Percentiles rank a stretch among this genome's conserved stretches.
These are phyloP conservation scores for Alternaria burnsii DNA, from an alignment of 2,329 filamentous ascomycete genomes.

Conservation along the genomic window DNA sequence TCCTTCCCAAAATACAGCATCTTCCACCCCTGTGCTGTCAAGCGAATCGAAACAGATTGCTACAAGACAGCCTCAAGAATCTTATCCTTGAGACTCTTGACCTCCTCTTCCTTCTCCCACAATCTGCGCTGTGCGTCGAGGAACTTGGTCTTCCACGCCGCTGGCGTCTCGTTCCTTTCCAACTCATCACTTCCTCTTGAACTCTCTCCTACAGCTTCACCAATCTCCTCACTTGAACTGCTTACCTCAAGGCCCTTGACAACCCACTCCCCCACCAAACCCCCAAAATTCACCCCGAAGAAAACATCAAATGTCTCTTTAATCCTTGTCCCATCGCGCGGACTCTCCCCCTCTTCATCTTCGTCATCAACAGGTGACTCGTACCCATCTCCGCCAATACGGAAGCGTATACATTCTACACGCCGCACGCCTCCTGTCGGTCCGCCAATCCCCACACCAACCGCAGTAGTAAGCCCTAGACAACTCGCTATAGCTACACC, in stretches of 20 bases:
- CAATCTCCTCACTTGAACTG: background rate
- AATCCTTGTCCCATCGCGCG: slow-evolving; percentile 22
- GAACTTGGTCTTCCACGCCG: slow-evolving; percentile 48
- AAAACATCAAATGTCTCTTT: slow-evolving; percentile 56
- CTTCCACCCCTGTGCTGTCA: background rate
- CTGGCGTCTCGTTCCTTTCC: slow-evolving; percentile 23
- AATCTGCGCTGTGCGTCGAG: slow-evolving; percentile 45
- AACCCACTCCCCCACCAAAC: slow-evolving; percentile 54
- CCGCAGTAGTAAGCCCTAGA: slow-evolving; percentile 46
- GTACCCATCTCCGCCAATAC: slow-evolving; percentile 52
- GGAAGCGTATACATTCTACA: slow-evolving; percentile 54
- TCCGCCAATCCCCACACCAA: slow-evolving; percentile 51
- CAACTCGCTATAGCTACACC: slow-evolving; percentile 55
- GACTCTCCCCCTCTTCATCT: slow-evolving; percentile 37
- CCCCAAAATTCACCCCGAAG: slow-evolving; percentile 54
- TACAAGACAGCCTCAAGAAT: slow-evolving; percentile 52
- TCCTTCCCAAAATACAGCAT: too few species aligned
- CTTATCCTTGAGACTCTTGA: slow-evolving; percentile 46
- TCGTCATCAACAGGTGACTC: slow-evolving; percentile 54
- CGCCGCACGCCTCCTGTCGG: slow-evolving; percentile 47
- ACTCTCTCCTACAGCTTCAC: slow-evolving; percentile 5
- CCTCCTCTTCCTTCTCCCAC: slow-evolving; percentile 48
- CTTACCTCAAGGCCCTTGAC: slow-evolving; percentile 49
- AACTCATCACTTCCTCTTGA: slow-evolving; percentile 22
- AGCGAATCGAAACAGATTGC: background rate